phyloP scores from a whole-genome alignment of 306 rosid genomes.

The Fragaria iinumae region DNA sequence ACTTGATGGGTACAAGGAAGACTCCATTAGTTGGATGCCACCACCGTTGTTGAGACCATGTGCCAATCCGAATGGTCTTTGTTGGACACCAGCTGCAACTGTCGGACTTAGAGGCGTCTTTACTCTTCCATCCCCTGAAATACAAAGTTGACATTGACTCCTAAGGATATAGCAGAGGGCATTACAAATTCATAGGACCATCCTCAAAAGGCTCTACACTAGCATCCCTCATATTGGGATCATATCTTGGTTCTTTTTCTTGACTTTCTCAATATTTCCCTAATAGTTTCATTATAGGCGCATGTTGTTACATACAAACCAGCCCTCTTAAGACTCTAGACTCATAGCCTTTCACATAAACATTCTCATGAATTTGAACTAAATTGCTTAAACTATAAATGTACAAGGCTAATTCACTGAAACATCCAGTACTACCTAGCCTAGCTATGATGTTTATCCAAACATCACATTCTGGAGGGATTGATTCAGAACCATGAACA shows the following conservation, averaged over 20 bases:
- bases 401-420: not conserved
- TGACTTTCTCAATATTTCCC: not conserved
- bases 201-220: not conserved
- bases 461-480: slow-evolving; percentile 3
- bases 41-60: slow-evolving; percentile 44
- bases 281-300: not conserved
- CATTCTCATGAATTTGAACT: not conserved
- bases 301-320: not conserved
- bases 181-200: not conserved
- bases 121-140: slow-evolving; percentile 77
- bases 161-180: not conserved
- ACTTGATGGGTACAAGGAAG: slow-evolving; percentile 61
- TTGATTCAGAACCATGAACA: not conserved
- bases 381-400: not conserved
- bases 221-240: not conserved
- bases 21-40: slow-evolving; percentile 66
- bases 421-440: not conserved
- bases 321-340: not conserved
- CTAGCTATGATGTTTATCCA: not conserved
- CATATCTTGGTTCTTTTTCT: not conserved
- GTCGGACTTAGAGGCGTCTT: slow-evolving; percentile 96
- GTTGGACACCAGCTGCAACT: slow-evolving; percentile 47
- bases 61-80: slow-evolving; percentile 56
- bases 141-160: slow-evolving; percentile 19
- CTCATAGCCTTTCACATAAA: not conserved